Percentiles rank a stretch among this genome's conserved stretches.
phyloP scores from a whole-genome alignment of 2,329 filamentous ascomycete species.

The Epichloe amarillans region DNA sequence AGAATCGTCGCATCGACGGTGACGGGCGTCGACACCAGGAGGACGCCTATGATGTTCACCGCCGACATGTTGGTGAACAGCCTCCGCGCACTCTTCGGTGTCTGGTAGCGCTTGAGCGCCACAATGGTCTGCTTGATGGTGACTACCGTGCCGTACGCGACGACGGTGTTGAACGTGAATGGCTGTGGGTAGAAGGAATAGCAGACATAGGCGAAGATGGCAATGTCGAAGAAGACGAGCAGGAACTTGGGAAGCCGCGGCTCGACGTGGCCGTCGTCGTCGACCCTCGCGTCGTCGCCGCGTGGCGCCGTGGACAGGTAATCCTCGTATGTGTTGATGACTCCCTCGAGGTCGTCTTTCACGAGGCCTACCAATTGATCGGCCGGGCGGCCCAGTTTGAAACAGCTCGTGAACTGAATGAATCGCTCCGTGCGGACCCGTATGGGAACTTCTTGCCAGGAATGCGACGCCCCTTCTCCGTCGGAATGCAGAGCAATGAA shows the following conservation, averaged over 20 bases:
- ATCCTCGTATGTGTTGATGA: slow-evolving; percentile 10
- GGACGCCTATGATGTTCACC: slow-evolving; percentile 10
- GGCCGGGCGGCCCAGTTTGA: slow-evolving; percentile 9
- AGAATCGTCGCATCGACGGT: slow-evolving; percentile 8
- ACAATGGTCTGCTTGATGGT: slow-evolving; percentile 10
- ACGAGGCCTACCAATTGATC: slow-evolving; percentile 10
- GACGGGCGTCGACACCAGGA: slow-evolving; percentile 10
- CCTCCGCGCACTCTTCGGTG: slow-evolving; percentile 8
- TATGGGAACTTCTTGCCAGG: slow-evolving; percentile 7
- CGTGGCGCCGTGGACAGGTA: slow-evolving; percentile 5
- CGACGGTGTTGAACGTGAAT: slow-evolving; percentile 12
- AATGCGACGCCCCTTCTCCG: neutral
- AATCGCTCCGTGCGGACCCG: slow-evolving; percentile 8
- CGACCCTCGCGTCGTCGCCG: neutral
- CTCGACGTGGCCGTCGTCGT: slow-evolving; percentile 8
- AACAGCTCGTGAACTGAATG: slow-evolving; percentile 9
- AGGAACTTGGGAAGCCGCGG: slow-evolving; percentile 9
- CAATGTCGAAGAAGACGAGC: slow-evolving; percentile 9
- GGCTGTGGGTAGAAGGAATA: slow-evolving; percentile 12
- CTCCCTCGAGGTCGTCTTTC: slow-evolving; percentile 10
- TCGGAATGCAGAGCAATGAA: neutral
- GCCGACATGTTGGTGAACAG: slow-evolving; percentile 12
- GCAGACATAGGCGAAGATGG: slow-evolving; percentile 11
- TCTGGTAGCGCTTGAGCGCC: slow-evolving; percentile 12
- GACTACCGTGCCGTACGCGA: slow-evolving; percentile 11